phyloP scores from a whole-genome alignment of 2,329 filamentous ascomycete genomes.

The Juglanconis sp. region DNA sequence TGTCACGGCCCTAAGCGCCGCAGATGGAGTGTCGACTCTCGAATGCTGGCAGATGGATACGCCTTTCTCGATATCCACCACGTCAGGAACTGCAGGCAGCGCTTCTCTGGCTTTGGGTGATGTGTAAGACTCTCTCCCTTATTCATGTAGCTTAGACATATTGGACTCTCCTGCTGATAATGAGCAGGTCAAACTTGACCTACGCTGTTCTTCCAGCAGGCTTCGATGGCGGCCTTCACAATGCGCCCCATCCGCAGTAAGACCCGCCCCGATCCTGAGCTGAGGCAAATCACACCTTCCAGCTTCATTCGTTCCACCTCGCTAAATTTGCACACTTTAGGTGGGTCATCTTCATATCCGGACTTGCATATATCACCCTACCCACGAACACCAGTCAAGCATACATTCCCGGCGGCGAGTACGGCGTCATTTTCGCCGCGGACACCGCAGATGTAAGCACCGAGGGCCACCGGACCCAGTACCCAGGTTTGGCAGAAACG shows the following conservation, averaged over 20 bases:
- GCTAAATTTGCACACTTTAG: slow-evolving; percentile 21
- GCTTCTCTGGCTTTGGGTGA: slow-evolving; percentile 29
- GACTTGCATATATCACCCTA: slow-evolving; percentile 37
- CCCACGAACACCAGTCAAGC: slow-evolving; percentile 35
- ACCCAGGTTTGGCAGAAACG: slow-evolving; percentile 36
- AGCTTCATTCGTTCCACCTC: too few species aligned
- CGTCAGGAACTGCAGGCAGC: slow-evolving; percentile 31
- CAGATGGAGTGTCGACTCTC: slow-evolving; percentile 34
- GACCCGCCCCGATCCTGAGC: slow-evolving; percentile 2
- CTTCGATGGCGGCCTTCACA: slow-evolving; percentile 38
- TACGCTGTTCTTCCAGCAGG: slow-evolving; percentile 34
- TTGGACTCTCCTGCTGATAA: too few species aligned
- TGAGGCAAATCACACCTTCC: too few species aligned
- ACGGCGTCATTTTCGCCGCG: slow-evolving; percentile 38
- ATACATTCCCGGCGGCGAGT: slow-evolving; percentile 36
- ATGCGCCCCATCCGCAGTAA: slow-evolving; percentile 39
- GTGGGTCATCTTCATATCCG: slow-evolving; percentile 35
- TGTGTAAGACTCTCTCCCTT: not conserved
- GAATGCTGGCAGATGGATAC: slow-evolving; percentile 42
- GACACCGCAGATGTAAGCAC: slow-evolving; percentile 38
- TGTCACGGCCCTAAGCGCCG: slow-evolving; percentile 35
- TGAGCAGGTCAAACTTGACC: slow-evolving; percentile 27
- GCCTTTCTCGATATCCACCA: slow-evolving; percentile 31
- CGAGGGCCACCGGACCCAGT: slow-evolving; percentile 38
- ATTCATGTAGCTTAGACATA: not conserved